Percentiles rank a stretch among this genome's conserved stretches.
These are phyloP conservation scores for slime mould (Dictyostelium discoideum) DNA, from an alignment of 78 protist species.

Conservation along the genomic window dicty_2.7 NC_007090.3:3282001-3282500, in stretches of 20 bases:
- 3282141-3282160: conserved; percentile 4
- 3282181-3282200: neutral
- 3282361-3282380: neutral
- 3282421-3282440: neutral
- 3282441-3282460: neutral
- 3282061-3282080: neutral
- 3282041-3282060: neutral
- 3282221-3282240: neutral
- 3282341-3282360: no score
- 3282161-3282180: neutral
- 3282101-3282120: neutral
- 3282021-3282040: neutral
- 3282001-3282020: neutral
- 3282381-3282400: conserved; percentile 2
- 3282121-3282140: neutral
- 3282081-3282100: neutral
- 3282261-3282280: neutral
- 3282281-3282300: no score
- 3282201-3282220: conserved; percentile 18
- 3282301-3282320: no score
- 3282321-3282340: no score
- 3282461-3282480: neutral
- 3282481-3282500: neutral
- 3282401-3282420: neutral
- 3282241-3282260: neutral